Evolutionary conservation across 192 early-diverging fungal species (phyloP).

Genomic region (Coemansia sp.): DNA sequence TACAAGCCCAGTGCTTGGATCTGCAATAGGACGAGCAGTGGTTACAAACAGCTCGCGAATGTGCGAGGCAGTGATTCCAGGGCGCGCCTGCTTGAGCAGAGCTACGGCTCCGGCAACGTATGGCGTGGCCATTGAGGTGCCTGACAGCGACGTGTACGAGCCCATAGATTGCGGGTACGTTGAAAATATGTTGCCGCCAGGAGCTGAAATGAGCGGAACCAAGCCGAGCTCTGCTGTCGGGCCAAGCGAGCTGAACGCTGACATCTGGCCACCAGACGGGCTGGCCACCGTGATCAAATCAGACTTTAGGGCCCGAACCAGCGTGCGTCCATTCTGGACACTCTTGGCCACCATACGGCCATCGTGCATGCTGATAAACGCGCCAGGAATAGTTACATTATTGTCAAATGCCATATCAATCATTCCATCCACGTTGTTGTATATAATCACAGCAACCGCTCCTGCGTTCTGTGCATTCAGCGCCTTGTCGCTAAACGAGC

Average conservation of each 20-base stretch:
- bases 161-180: constrained; percentile 54
- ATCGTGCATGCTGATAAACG: constrained; percentile 40
- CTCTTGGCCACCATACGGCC: background rate
- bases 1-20: constrained; percentile 30
- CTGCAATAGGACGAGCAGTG: constrained; percentile 55
- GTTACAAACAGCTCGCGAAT: constrained; percentile 43
- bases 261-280: constrained; percentile 51
- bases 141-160: constrained; percentile 53
- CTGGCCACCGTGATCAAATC: constrained; percentile 22
- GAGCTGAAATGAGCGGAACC: constrained; percentile 61
- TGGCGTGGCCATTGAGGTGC: constrained; percentile 84
- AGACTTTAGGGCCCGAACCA: constrained; percentile 24
- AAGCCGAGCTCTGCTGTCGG: constrained; percentile 61
- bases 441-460: constrained; percentile 53
- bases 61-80: constrained; percentile 15
- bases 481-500: constrained; percentile 53
- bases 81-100: constrained; percentile 58
- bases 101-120: constrained; percentile 70
- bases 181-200: constrained; percentile 69
- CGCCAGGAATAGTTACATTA: constrained; percentile 35
- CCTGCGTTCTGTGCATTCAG: constrained; percentile 51
- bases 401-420: background rate
- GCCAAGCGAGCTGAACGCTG: constrained; percentile 66
- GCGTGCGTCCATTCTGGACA: constrained; percentile 1
- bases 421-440: constrained; percentile 42